Conservation (phyloP, 2,329 filamentous ascomycete genomes). For the Penicillium olsonii region DNA sequence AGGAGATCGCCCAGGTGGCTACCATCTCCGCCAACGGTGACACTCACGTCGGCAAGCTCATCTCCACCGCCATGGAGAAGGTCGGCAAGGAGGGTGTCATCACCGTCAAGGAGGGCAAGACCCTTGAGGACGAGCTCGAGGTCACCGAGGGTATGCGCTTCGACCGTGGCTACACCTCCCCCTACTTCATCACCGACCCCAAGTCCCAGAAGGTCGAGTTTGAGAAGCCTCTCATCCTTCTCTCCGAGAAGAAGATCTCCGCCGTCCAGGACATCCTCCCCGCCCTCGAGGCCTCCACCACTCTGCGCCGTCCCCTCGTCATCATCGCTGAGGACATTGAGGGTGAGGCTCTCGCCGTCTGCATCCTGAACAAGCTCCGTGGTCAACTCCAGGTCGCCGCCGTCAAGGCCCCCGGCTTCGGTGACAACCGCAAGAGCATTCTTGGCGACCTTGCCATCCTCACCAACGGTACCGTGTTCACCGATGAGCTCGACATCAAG, state of each 20-base stretch:
- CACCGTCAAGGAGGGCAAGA: constrained; percentile 99
- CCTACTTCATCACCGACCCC: constrained; percentile 99
- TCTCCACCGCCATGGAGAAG: constrained; percentile 99
- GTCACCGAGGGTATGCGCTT: constrained; percentile 99
- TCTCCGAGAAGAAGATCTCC: constrained; percentile 99
- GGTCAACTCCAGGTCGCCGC: constrained; percentile 98
- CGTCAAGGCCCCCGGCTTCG: constrained; percentile 98
- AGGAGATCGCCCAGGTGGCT: constrained; percentile 95
- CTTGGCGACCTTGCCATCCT: constrained; percentile 94
- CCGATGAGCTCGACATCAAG: constrained; percentile 97
- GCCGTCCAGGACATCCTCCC: constrained; percentile 98
- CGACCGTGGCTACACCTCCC: constrained; percentile 96
- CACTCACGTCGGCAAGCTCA: constrained; percentile 88
- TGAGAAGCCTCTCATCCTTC: constrained; percentile 97
- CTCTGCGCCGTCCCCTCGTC: constrained; percentile 89
- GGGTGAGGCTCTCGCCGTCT: constrained; percentile 95
- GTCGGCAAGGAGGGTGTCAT: constrained; percentile 99
- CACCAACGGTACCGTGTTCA: constrained; percentile 97
- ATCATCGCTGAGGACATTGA: constrained; percentile 99
- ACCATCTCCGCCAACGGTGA: constrained; percentile 99
- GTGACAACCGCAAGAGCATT: constrained; percentile 99
- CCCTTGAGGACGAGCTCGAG: constrained; percentile 94
- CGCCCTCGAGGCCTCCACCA: constrained; percentile 93
- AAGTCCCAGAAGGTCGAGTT: constrained; percentile 99
- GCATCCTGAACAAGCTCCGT: constrained; percentile 99